These are phyloP conservation scores for Nannochloropsis salina DNA, from an alignment of 108 stramenopile species.

Conservation along the genomic window DNA sequence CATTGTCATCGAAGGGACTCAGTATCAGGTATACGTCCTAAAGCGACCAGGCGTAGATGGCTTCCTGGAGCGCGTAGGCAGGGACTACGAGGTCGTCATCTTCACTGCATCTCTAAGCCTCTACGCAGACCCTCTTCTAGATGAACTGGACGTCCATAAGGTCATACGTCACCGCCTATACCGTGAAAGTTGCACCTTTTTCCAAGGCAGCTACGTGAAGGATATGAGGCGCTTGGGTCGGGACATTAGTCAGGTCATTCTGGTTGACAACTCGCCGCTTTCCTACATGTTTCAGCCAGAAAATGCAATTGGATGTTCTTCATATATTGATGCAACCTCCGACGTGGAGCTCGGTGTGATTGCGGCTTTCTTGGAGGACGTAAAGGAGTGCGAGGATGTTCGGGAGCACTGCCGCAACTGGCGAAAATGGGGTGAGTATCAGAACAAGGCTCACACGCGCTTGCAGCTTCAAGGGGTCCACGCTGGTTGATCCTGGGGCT, in stretches of 20 bases:
- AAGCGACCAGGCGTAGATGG: conserved; percentile 95
- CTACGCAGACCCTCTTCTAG: conserved; percentile 93
- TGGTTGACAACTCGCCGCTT: conserved; percentile 94
- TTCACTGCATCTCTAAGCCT: conserved; percentile 96
- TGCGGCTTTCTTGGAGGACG: conserved; percentile 72
- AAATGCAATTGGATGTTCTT: conserved; percentile 91
- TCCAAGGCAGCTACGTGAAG: conserved; percentile 96
- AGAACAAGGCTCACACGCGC: too few species aligned
- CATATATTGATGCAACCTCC: conserved; percentile 84
- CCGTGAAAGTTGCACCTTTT: conserved; percentile 94
- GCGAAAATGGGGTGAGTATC: not conserved
- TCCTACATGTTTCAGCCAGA: conserved; percentile 96
- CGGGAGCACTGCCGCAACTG: conserved; percentile 12
- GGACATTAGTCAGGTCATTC: conserved; percentile 75
- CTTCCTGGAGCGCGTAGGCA: conserved; percentile 85
- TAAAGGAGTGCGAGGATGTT: conserved; percentile 72
- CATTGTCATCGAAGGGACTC: conserved; percentile 90
- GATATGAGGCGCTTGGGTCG: conserved; percentile 77
- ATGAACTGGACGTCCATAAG: conserved; percentile 78
- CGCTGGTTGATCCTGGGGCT: too few species aligned
- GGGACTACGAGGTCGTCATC: conserved; percentile 92
- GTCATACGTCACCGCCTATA: conserved; percentile 78
- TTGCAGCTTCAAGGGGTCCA: too few species aligned
- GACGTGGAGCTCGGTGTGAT: conserved; percentile 91
- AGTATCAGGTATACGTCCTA: conserved; percentile 91